Evolutionary conservation across 2,329 filamentous ascomycete species (phyloP).

Genomic region (Pochonia chlamydosporia): DNA sequence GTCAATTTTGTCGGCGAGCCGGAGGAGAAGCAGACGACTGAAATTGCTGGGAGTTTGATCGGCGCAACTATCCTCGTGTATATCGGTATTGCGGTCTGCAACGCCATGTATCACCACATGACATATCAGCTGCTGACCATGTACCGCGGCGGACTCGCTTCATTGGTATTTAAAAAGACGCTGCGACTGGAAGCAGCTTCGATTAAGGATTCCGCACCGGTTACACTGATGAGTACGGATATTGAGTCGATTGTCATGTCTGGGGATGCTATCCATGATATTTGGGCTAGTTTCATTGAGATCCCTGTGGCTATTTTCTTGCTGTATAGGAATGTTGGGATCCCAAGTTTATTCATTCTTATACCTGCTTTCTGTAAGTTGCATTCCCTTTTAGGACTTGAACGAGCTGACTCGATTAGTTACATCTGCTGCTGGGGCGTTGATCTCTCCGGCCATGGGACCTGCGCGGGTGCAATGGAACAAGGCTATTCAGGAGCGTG

Average conservation of each 20-base stretch:
- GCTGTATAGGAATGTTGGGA: conserved; percentile 27
- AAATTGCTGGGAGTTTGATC: conserved; percentile 32
- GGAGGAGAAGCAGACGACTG: conserved; percentile 16
- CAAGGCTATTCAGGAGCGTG: conserved; percentile 31
- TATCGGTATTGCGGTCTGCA: conserved; percentile 32
- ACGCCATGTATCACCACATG: conserved; percentile 25
- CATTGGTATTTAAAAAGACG: conserved; percentile 45
- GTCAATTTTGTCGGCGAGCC: conserved; percentile 24
- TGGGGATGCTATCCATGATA: conserved; percentile 24
- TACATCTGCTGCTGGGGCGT: conserved; percentile 13
- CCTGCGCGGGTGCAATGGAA: conserved; percentile 32
- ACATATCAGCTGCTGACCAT: conserved; percentile 30
- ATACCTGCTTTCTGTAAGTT: conserved; percentile 21
- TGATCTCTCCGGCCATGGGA: conserved; percentile 22
- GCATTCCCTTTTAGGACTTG: not conserved
- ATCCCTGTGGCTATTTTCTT: conserved; percentile 30
- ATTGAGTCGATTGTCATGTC: conserved; percentile 28
- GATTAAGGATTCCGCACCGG: conserved; percentile 29
- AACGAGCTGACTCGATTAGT: conserved; percentile 6
- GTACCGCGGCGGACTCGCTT: conserved; percentile 29
- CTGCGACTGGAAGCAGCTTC: conserved; percentile 23
- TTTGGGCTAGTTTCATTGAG: conserved; percentile 33
- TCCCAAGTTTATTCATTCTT: conserved; percentile 15
- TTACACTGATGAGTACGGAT: conserved; percentile 42
- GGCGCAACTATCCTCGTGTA: conserved; percentile 35